Conservation (phyloP, 495 filamentous ascomycete genomes). For the Tuber umbilicatum region DNA sequence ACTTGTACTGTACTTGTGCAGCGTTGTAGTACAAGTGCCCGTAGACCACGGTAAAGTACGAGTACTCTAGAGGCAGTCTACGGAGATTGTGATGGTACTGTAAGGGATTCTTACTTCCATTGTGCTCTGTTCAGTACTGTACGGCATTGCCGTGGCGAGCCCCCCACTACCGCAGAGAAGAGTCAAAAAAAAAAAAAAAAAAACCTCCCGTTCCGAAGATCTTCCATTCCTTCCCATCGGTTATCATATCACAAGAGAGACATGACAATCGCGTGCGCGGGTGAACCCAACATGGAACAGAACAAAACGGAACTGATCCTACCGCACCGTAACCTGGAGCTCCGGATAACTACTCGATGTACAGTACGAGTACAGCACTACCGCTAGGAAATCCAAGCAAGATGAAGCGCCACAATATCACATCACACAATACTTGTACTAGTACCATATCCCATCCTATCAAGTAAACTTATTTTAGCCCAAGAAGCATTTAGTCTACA, state of each 20-base stretch:
- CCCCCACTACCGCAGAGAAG: not conserved
- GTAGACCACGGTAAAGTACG: no score
- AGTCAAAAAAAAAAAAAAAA: not conserved
- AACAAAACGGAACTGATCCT: not conserved
- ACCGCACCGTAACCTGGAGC: not conserved
- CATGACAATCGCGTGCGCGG: not conserved
- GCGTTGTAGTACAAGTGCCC: not conserved
- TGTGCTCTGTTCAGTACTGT: no score
- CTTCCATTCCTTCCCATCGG: not conserved
- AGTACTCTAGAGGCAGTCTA: not conserved
- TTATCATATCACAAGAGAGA: not conserved
- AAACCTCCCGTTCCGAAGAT: constrained; percentile 2
- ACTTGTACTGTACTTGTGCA: no score
- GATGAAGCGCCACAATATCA: not conserved
- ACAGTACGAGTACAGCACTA: not conserved
- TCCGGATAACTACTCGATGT: not conserved
- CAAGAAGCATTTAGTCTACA: constrained; percentile 2
- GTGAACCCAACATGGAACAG: not conserved
- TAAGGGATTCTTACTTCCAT: no score
- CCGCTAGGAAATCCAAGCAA: not conserved
- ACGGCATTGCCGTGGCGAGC: not conserved
- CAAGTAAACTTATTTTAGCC: not conserved
- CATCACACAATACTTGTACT: not conserved
- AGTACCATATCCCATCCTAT: not conserved
- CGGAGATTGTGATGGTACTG: no score